Conservation (phyloP, 192 early-diverging fungal genomes). For the Backusella luteola region DNA sequence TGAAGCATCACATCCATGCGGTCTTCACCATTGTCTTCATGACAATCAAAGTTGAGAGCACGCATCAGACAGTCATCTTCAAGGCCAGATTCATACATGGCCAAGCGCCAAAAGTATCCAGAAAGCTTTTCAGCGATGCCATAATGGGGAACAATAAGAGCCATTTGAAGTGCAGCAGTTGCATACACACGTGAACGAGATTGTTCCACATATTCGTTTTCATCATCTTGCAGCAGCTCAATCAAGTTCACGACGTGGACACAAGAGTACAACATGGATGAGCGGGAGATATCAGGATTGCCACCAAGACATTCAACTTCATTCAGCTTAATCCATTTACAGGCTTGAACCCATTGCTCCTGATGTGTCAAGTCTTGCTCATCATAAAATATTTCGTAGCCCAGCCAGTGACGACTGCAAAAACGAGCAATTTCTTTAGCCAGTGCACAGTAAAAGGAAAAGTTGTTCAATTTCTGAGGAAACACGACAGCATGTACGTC, state of each 20-base stretch:
- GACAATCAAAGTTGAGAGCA: slow-evolving; percentile 25
- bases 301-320: slow-evolving; percentile 39
- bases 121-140: slow-evolving; percentile 9
- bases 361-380: slow-evolving; percentile 11
- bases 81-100: slow-evolving; percentile 29
- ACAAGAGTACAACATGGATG: slow-evolving; percentile 29
- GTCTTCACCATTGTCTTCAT: slow-evolving; percentile 32
- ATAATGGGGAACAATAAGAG: slow-evolving; percentile 16
- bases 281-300: slow-evolving; percentile 13
- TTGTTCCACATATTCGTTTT: slow-evolving; percentile 8
- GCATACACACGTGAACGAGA: slow-evolving; percentile 33
- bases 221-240: slow-evolving; percentile 30
- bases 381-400: slow-evolving; percentile 28
- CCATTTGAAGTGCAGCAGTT: slow-evolving; percentile 35
- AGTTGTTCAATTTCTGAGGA: neutral
- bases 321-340: slow-evolving; percentile 36
- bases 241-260: slow-evolving; percentile 31
- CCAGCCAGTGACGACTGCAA: slow-evolving; percentile 15
- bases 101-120: slow-evolving; percentile 32
- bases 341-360: slow-evolving; percentile 23
- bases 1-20: slow-evolving; percentile 22
- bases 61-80: slow-evolving; percentile 21
- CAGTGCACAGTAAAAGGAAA: neutral
- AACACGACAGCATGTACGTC: neutral
- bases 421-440: slow-evolving; percentile 19